Conservation (phyloP, 495 filamentous ascomycete genomes). For the Neurospora sp. region DNA sequence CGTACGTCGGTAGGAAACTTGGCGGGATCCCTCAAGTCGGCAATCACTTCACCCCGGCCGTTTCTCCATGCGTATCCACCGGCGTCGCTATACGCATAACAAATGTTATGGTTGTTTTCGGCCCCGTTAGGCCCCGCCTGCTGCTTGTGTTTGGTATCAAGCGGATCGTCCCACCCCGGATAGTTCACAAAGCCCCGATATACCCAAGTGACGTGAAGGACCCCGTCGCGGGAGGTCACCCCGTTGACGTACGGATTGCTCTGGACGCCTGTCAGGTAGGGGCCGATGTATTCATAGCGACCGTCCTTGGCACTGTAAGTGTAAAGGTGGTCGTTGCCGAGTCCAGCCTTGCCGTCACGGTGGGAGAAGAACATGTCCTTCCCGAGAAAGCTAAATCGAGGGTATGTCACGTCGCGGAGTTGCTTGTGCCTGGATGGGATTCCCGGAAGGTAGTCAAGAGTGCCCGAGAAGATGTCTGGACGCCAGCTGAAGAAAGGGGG, state of each 20-base stretch:
- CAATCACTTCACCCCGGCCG: conserved; percentile 20
- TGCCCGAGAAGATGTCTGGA: conserved; percentile 29
- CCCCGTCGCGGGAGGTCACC: conserved; percentile 18
- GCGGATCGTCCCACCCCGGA: conserved; percentile 32
- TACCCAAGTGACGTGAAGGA: conserved; percentile 37
- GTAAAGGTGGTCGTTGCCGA: conserved; percentile 37
- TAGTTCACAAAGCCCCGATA: conserved; percentile 36
- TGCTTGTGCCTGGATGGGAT: conserved; percentile 18
- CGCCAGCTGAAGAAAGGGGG: conserved; percentile 26
- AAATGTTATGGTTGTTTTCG: conserved; percentile 37
- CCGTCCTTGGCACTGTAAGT: conserved; percentile 19
- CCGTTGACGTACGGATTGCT: conserved; percentile 44
- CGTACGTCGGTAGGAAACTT: neutral
- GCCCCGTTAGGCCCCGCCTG: conserved; percentile 34
- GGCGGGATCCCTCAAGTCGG: conserved; percentile 14
- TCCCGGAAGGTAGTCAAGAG: conserved; percentile 29
- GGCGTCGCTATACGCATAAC: conserved; percentile 35
- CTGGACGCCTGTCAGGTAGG: conserved; percentile 30
- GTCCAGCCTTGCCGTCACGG: conserved; percentile 39
- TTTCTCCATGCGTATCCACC: conserved; percentile 31
- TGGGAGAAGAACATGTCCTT: conserved; percentile 31
- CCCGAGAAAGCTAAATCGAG: conserved; percentile 29
- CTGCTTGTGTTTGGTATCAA: conserved; percentile 32
- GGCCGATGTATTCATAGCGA: conserved; percentile 24
- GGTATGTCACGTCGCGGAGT: conserved; percentile 37